These are phyloP conservation scores for Tubosaeta sp. DNA, from an alignment of 768 basidiomycete genomes.

Conservation along the genomic window DNA sequence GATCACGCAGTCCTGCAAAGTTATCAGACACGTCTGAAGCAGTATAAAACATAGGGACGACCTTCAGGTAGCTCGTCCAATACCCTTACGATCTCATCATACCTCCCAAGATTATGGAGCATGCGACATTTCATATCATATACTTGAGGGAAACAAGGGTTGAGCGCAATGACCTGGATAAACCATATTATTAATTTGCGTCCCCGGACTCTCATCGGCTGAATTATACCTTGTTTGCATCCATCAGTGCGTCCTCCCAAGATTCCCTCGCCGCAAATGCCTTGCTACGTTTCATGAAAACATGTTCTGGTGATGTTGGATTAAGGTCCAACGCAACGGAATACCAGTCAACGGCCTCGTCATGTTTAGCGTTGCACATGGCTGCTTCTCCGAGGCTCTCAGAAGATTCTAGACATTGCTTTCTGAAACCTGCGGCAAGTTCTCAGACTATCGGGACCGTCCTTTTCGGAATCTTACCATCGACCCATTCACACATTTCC, in stretches of 20 bases:
- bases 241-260: slow-evolving; percentile 8
- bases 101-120: background rate
- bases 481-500: background rate
- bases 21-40: background rate
- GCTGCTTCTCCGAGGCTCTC: slow-evolving; percentile 3
- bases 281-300: slow-evolving; percentile 10
- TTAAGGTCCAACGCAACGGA: background rate
- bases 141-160: background rate
- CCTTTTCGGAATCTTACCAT: background rate
- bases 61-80: background rate
- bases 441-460: background rate
- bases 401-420: background rate
- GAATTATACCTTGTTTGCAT: slow-evolving; percentile 4
- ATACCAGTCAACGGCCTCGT: background rate
- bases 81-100: background rate
- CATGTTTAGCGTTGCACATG: background rate
- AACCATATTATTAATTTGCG: too few relatives aligned
- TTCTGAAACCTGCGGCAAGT: background rate
- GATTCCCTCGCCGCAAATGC: background rate
- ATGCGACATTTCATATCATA: slow-evolving; percentile 4
- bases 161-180: background rate
- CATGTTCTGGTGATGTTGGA: background rate
- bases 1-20: background rate
- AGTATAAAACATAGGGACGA: background rate
- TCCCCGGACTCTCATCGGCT: background rate